Evolutionary conservation across 306 rosid genomes (phyloP).

Genomic region (Cicer yamashitae): DNA sequence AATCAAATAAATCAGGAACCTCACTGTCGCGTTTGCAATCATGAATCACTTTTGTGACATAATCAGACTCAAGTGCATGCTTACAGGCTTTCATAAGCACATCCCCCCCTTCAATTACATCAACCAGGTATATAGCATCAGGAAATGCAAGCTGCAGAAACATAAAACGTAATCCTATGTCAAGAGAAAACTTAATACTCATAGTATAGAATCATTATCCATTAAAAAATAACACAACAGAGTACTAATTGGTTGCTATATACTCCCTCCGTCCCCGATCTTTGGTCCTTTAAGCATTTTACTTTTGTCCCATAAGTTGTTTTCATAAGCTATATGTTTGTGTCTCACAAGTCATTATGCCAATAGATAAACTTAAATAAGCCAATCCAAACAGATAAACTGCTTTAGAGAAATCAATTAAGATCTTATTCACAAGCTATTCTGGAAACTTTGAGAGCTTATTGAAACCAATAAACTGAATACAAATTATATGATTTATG

Average conservation of each 20-base stretch:
- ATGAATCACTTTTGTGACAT: conserved; percentile 94
- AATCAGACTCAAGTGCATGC: conserved; percentile 94
- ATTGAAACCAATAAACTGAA: conserved; percentile 4
- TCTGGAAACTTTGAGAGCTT: not conserved
- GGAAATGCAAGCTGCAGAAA: conserved; percentile 89
- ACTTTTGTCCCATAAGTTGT: no score
- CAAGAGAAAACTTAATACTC: not conserved
- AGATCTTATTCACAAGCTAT: not conserved
- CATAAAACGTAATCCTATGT: not conserved
- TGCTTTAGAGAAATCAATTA: not conserved
- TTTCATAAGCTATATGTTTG: no score
- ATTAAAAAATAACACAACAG: not conserved
- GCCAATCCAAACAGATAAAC: not conserved
- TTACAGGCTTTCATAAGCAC: conserved; percentile 87
- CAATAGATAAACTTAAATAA: no score
- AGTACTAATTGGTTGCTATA: conserved; percentile 4
- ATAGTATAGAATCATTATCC: conserved; percentile 14
- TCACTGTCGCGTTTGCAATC: conserved; percentile 99
- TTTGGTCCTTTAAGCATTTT: no score
- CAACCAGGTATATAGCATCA: conserved; percentile 94
- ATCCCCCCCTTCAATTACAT: conserved; percentile 85
- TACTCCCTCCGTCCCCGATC: no score
- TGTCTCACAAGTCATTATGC: no score
- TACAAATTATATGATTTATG: not conserved
- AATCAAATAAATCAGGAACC: conserved; percentile 62